Base-by-base conservation (phyloP, 2,329 filamentous ascomycete genomes). In the Diaporthe aspalathi region DNA sequence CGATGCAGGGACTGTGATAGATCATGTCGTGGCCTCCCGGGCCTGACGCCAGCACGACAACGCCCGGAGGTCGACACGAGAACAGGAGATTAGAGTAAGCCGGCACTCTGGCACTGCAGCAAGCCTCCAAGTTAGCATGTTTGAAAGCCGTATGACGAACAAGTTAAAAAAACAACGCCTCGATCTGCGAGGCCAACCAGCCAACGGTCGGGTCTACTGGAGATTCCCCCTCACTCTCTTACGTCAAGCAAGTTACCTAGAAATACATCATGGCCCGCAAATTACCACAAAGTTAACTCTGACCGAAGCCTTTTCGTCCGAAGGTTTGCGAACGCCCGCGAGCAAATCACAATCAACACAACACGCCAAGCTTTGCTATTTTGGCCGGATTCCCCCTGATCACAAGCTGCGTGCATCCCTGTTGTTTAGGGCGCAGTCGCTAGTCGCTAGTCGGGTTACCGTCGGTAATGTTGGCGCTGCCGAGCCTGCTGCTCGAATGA, bases 301-400 rank as follows among this genome's bases (percentile, higher is more conserved):
- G 9, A 35, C 60, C 40, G 45, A 50, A 24, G 45, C 45, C 60
- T 35, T 38, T 29, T 43, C 60, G 22, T 49, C 60, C 50, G 29
- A 63, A 49, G 20, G 8, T 17, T 63, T 27, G 43, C 16, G 35
- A 47, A 22, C 43, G 60, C 60, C 60, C 43, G 50, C 60, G 60
- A 27, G 45, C 45, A 65, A 65, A 65, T 65, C 60, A 65, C 60
- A 50, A 63, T 63, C 12, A 50, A 65, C 29, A 65, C 60, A n/a
- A 49, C 27, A 50, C 60, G 60, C 60, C 60, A 49, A 63, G 60
- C 45, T 50, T 50, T 65, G 60, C 29, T 65, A 65, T 63, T 63
- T 49, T 63, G 60, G 60, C 60, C 24, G 6, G 20, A 6, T 22
- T 63, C 35, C 60, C 60, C 60, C 60, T 63, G 60, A 63, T 11